These are phyloP conservation scores for Diplodia seriata DNA, from an alignment of 2,329 filamentous ascomycete genomes.

Conservation along the genomic window DNA sequence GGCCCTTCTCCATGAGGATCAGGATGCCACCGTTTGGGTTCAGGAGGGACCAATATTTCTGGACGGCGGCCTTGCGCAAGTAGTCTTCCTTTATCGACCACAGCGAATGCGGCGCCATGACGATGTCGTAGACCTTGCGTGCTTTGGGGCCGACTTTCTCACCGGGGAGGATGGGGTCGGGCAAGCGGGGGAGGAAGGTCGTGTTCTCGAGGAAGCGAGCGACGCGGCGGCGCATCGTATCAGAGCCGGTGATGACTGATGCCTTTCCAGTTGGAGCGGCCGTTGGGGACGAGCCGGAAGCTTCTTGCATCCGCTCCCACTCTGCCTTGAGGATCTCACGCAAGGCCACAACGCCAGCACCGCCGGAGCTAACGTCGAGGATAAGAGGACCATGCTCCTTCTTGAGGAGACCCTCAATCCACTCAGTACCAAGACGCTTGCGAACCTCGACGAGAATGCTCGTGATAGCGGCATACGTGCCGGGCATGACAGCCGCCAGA, in stretches of 20 bases:
- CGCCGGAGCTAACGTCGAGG: conserved; percentile 76
- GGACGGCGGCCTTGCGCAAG: conserved; percentile 76
- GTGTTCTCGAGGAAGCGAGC: conserved; percentile 84
- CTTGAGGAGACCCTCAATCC: conserved; percentile 70
- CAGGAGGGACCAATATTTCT: conserved; percentile 89
- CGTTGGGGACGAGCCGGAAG: conserved; percentile 34
- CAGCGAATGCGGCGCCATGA: conserved; percentile 86
- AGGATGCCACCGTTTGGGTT: conserved; percentile 85
- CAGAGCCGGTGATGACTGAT: conserved; percentile 80
- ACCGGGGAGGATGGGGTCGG: conserved; percentile 76
- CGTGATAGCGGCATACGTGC: conserved; percentile 71
- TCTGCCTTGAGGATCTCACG: conserved; percentile 80
- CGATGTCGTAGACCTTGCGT: conserved; percentile 85
- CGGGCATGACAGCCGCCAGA: conserved; percentile 72
- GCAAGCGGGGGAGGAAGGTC: conserved; percentile 89
- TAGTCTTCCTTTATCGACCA: conserved; percentile 78
- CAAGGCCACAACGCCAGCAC: conserved; percentile 77
- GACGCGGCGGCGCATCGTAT: conserved; percentile 75
- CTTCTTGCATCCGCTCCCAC: conserved; percentile 71
- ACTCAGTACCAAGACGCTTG: conserved; percentile 72
- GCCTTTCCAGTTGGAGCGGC: conserved; percentile 70
- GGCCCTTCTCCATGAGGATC: conserved; percentile 87
- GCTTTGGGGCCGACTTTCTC: conserved; percentile 48
- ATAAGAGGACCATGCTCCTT: conserved; percentile 69
- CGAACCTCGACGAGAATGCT: conserved; percentile 75